A percentile compares a stretch with the other conserved stretches of the same genome.
These are phyloP conservation scores for Juglanconis sp. DNA, from an alignment of 2,329 filamentous ascomycete genomes.

Conservation along the genomic window DNA sequence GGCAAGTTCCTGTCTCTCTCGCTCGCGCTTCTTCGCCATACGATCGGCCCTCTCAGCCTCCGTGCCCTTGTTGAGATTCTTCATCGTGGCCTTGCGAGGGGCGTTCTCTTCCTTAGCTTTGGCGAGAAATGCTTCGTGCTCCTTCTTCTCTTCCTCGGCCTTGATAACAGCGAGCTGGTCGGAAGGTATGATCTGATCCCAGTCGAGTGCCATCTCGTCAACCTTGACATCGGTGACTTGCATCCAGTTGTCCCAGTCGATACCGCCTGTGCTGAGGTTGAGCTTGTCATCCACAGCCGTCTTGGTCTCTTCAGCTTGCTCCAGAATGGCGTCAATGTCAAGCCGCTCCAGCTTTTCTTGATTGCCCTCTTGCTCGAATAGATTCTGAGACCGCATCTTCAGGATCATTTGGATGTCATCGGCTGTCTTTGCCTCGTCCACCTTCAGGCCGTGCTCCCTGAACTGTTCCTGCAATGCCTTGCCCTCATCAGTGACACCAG, in stretches of 20 bases:
- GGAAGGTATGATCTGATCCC: constrained; percentile 97
- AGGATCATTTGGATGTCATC: constrained; percentile 96
- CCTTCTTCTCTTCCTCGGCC: constrained; percentile 79
- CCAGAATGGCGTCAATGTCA: constrained; percentile 94
- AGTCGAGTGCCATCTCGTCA: constrained; percentile 74
- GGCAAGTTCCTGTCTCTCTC: constrained; percentile 66
- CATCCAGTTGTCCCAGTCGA: constrained; percentile 87
- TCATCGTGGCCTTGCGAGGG: constrained; percentile 69
- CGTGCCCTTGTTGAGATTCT: constrained; percentile 47
- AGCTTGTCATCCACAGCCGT: constrained; percentile 94
- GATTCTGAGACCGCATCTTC: constrained; percentile 96
- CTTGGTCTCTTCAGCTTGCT: constrained; percentile 95
- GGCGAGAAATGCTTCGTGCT: constrained; percentile 78
- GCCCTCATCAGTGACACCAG: constrained; percentile 92
- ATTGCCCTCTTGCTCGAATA: constrained; percentile 97
- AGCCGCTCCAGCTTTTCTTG: constrained; percentile 95
- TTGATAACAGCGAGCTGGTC: constrained; percentile 89
- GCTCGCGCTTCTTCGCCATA: constrained; percentile 62
- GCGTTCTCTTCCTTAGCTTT: constrained; percentile 81
- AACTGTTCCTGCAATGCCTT: constrained; percentile 73
- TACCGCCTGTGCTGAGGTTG: constrained; percentile 81
- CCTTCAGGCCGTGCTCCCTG: constrained; percentile 71
- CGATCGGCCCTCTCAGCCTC: constrained; percentile 64
- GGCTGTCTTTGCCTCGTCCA: constrained; percentile 79
- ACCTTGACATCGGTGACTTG: constrained; percentile 98